phyloP scores from a whole-genome alignment of 192 early-diverging fungal genomes.

The Allomyces macrogynus region DNA sequence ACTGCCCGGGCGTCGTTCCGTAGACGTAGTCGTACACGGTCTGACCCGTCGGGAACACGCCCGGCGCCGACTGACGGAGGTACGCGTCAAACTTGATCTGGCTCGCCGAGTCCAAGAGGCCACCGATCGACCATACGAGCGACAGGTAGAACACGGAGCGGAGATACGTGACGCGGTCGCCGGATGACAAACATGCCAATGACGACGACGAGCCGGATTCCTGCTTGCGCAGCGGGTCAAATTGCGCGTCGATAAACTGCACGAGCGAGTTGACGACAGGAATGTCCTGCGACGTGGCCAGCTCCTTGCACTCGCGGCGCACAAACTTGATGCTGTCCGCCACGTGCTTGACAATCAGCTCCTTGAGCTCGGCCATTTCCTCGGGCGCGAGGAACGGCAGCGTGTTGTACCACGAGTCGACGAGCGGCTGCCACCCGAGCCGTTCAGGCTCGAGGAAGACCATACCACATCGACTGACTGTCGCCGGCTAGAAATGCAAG shows the following conservation, averaged over 20 bases:
- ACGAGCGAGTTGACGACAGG: conserved; percentile 33
- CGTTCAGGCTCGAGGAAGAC: conserved; percentile 63
- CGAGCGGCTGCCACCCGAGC: conserved; percentile 47
- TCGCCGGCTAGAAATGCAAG: conserved; percentile 84
- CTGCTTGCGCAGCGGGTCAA: conserved; percentile 16
- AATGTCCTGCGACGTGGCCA: conserved; percentile 36
- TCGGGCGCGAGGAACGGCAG: conserved; percentile 8
- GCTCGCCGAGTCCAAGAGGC: conserved; percentile 52
- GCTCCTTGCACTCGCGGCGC: conserved; percentile 30
- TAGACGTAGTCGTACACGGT: conserved; percentile 81
- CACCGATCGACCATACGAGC: conserved; percentile 87
- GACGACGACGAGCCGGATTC: background rate
- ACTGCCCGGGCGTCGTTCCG: conserved; percentile 52
- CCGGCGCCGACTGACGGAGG: conserved; percentile 43
- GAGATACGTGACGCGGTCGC: conserved; percentile 54
- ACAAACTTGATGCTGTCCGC: conserved; percentile 17
- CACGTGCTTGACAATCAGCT: conserved; percentile 24
- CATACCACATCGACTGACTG: conserved; percentile 57
- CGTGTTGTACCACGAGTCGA: conserved; percentile 55
- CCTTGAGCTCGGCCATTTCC: conserved; percentile 7
- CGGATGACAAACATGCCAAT: conserved; percentile 43
- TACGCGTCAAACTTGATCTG: conserved; percentile 60
- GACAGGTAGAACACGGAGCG: conserved; percentile 56
- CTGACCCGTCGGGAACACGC: conserved; percentile 40
- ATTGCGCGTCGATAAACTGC: conserved; percentile 20